Base-by-base conservation (phyloP, 2,329 filamentous ascomycete genomes). In the Claviceps monticola region DNA sequence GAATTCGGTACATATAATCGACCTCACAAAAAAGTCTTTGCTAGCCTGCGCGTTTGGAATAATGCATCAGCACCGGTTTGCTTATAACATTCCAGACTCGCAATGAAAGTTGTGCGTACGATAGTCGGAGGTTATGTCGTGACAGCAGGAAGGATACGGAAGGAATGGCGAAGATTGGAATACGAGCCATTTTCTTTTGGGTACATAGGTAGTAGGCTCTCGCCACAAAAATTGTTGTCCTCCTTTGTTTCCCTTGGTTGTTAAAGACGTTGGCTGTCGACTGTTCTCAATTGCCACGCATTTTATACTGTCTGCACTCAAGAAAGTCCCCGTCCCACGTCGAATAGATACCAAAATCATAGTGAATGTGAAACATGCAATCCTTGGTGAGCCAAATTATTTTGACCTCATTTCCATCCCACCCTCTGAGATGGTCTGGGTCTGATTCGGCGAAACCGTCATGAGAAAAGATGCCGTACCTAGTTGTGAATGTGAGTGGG, bases 181-280 rank as follows among this genome's bases (percentile, higher is more conserved):
- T 17, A 45, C 42, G 21, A 23, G 42, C 47, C 23, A 9, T 17
- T 13, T 44, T 34, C 48, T 23, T 34, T 44, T 41, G 39, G 19
- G 8, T 50, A 29, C n/a, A 21, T 37, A 21, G 14, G 16, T 7
- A 21, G 26, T 37, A 19, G 47, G 47, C 9, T 46, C 37, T 36
- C 48, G 26, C 34, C 5, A 29, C 4, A 45, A n/a, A 29, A 29
- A n/a, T 9, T 45, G 16, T 11, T 29, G 23, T 14, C 14, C 41
- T 43, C 21, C 14, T 49, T 36, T 3, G 14, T 36, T 34, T 13
- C 4, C 4, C 29, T 34, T 34, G 29, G 9, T 34, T 34, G 26
- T 39, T 9, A 23, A 16, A 44, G 47, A 44, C 42, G 43, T 49
- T 47, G 36, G 48, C 47, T 48, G 51, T 42, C 51, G 38, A 29